Base-by-base conservation (phyloP, 768 basidiomycete genomes). In the Cystobasidium ongulense region DNA sequence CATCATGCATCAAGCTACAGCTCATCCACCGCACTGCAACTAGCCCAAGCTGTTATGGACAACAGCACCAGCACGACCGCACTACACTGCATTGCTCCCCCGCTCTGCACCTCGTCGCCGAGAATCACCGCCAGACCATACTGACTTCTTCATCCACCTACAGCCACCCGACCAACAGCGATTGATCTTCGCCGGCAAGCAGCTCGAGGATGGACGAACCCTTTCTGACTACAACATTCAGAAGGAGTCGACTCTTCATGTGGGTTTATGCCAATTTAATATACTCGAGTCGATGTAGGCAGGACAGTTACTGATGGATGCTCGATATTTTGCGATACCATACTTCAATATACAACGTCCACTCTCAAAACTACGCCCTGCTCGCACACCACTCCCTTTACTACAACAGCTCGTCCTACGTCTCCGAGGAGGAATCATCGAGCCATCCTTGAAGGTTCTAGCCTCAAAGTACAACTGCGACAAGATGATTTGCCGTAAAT, bases 191-290 rank as follows among this genome's bases (percentile, higher is more conserved):
- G 68, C 94, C 67, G 95, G 95, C 79, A 96, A 97, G 85, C 95
- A 97, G 83, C 90, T 99, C 79, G 95, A 98, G 85, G 96, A 99
- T 84, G 96, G 96, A 76, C 90, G 93, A 82, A 98, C 90, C 76
- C 88, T 93, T 75, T 89, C 84, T 81, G 75, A 75, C 85, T 94
- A 94, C 81, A 94, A 95, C 86, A 94, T 97, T 81, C 95, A 98
- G 67, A 70, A 70, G 50, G 65, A 68, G 50, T 67, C 73, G 25
- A 98, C 94, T 76, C 90, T 98, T 74, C 95, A 98, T 84, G 83
- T 98, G 77, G 93, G 98, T 77, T 88, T 97, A 75, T 89, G 39
- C 31, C 68, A 13, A 36, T 38, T 2, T 71, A 17, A 25, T 29
- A 62, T 63, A 23, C 57, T 59, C 29, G n/a, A n/a, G n/a, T n/a